Base-by-base conservation (phyloP, 1,284 basidiomycete genomes). In the Microbotryomycetes sp. region DNA sequence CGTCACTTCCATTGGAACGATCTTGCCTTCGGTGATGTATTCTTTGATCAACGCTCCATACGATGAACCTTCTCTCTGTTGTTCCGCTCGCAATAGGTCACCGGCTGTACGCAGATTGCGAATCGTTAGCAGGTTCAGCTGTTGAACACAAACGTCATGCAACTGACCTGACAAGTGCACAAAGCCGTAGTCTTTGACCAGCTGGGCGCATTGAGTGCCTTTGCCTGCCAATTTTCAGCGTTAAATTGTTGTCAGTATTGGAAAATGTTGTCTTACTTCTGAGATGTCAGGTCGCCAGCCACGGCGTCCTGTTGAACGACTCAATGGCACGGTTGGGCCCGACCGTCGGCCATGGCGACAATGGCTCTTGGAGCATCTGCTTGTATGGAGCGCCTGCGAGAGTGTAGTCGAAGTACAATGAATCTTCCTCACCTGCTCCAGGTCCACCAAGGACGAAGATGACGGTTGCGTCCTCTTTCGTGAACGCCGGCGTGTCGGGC, bases 391-490 rank as follows among this genome's bases (percentile, higher is more conserved):
- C n/a, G n/a, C n/a, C n/a, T n/a, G n/a, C n/a, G n/a, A n/a, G n/a
- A n/a, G n/a, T n/a, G n/a, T n/a, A n/a, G n/a, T n/a, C n/a, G n/a
- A n/a, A n/a, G n/a, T n/a, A n/a, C n/a, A n/a, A n/a, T n/a, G n/a
- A n/a, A n/a, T n/a, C n/a, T n/a, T n/a, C 76, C 81, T 67, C 66
- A 86, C 90, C 92, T 70, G 92, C 92, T 59, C 96, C 96, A 25
- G 96, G 96, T 1, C 96, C 96, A 47, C 96, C 96, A 25, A 99
- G 86, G 22, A 98, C 93, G 73, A 92, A 99, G 71, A 98, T 81
- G 64, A 99, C 92, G 26, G 84, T 87, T 68, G 97, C 86, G 68
- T 92, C 50, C 4, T 56, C 36, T 19, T 42, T 42, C 9, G 36
- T 12, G 49, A 50, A 50, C 22, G 49, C n/a, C 9, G 28, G 49